Base-by-base conservation (phyloP, 164 flowering plant genomes). In the Magnolia officinalis region DNA sequence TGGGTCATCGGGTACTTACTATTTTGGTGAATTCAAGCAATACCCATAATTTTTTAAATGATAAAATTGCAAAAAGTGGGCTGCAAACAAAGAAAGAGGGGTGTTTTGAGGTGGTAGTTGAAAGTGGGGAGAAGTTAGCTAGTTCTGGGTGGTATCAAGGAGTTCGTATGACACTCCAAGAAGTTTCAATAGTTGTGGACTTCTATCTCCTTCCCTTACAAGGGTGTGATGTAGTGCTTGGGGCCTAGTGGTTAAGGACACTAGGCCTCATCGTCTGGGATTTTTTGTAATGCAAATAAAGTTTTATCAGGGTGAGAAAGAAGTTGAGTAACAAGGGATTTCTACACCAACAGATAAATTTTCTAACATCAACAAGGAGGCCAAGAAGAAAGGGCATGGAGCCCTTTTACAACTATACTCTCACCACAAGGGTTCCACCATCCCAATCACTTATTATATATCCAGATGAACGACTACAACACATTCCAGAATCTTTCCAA, bases 181-280 rank as follows among this genome's bases (percentile, higher is more conserved):
- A 16, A 24, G 65, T 72, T 19, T 65, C 74, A 2, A 72, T 72
- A 3, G n/a, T 9, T 0, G 24, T 49, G 9, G 72, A 70, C 19
- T 23, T 70, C 58, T 49, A 70, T 70, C 55, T 70, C 58, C 19
- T 70, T 16, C 72, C 72, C 7, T 50, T 71, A 71, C 26, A 71
- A 49, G 7, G 65, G 65, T 6, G 65, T 8, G 18, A 63, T 16
- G 65, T 2, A 7, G 23, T 63, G 20, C 65, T 63, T 4, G 23
- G 23, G n/a, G n/a, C 65, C 8, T 59, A 74, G 50, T 74, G 70
- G 70, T 63, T 74, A 58, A 21, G 31, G 14, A 45, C 69, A 9
- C 37, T 20, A 50, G n/a, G 70, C 8, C 76, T 59, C 8, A 74
- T 74, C 14, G n/a, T 65, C 4, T 74, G 26, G 55, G 55, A 45